Conservation (phyloP, 2,329 filamentous ascomycete genomes). For the Colletotrichum eremochloae region DNA sequence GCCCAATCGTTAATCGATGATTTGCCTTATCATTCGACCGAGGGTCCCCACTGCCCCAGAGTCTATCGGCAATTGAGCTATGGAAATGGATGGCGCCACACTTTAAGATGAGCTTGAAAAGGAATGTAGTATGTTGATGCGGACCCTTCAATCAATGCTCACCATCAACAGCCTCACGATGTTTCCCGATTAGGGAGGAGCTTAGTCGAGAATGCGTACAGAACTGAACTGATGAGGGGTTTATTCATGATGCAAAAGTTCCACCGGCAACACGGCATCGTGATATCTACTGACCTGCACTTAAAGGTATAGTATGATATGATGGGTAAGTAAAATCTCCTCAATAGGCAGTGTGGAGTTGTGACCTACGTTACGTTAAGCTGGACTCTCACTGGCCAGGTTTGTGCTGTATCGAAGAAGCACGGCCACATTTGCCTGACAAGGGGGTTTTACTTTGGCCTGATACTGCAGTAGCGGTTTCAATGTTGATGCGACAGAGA, state of each 20-base stretch:
- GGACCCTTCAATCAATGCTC: slow-evolving; percentile 3
- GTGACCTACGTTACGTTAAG: too few species aligned
- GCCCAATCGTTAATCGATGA: neutral
- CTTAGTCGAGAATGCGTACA: neutral
- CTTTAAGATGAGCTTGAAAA: slow-evolving; percentile 12
- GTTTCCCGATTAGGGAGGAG: slow-evolving; percentile 36
- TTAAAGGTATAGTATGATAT: slow-evolving; percentile 10
- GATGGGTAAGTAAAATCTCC: too few species aligned
- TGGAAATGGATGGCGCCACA: slow-evolving; percentile 9
- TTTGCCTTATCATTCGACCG: slow-evolving; percentile 10
- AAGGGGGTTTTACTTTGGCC: too few species aligned
- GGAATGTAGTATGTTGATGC: slow-evolving; percentile 35
- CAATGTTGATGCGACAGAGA: neutral
- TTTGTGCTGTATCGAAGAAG: too few species aligned
- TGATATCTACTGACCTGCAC: slow-evolving; percentile 32
- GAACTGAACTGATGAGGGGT: neutral
- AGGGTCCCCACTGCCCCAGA: slow-evolving; percentile 1
- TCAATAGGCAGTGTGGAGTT: too few species aligned
- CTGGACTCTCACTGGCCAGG: too few species aligned
- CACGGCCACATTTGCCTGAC: too few species aligned
- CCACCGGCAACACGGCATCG: slow-evolving; percentile 27
- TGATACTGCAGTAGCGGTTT: neutral
- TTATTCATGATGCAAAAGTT: neutral
- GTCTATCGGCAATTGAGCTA: slow-evolving; percentile 24
- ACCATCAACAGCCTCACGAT: slow-evolving; percentile 21